A percentile compares a stretch with the other conserved stretches of the same genome.
These are phyloP conservation scores for Fagopyrum esculentum DNA, from an alignment of 148 eudicot species.

Conservation along the genomic window DNA sequence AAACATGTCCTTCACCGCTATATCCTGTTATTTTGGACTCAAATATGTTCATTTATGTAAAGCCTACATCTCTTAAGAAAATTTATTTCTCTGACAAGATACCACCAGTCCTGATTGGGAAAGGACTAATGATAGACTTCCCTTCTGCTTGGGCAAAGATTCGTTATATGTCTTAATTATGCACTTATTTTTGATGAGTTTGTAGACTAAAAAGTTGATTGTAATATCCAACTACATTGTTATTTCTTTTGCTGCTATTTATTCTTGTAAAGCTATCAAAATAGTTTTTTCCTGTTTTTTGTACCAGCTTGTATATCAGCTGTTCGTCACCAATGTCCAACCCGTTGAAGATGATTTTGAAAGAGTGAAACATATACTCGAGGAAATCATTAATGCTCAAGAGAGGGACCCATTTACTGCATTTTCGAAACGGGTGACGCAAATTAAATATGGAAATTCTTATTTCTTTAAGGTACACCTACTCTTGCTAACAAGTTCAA, in stretches of 20 bases:
- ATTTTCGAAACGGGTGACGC: conserved; percentile 64
- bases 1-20: no score
- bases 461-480: conserved; percentile 65
- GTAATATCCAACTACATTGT: not conserved
- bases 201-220: not conserved
- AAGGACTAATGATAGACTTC: no score
- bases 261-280: not conserved
- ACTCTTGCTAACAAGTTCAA: conserved; percentile 22
- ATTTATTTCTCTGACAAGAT: no score
- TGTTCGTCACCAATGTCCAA: conserved; percentile 53
- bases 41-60: no score
- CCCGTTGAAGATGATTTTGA: conserved; percentile 67
- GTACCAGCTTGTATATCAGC: conserved; percentile 72
- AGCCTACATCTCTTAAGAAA: no score
- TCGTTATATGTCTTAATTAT: not conserved
- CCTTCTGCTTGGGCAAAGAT: no score
- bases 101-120: no score
- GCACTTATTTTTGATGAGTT: not conserved
- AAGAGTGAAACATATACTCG: conserved; percentile 64
- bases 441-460: conserved; percentile 72
- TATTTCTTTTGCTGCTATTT: not conserved
- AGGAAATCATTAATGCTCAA: conserved; percentile 61
- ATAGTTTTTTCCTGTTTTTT: not conserved
- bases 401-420: conserved; percentile 80
- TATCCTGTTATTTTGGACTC: no score